Evolutionary conservation across 2,329 filamentous ascomycete genomes (phyloP).

Genomic region (Diaporthe velutina): DNA sequence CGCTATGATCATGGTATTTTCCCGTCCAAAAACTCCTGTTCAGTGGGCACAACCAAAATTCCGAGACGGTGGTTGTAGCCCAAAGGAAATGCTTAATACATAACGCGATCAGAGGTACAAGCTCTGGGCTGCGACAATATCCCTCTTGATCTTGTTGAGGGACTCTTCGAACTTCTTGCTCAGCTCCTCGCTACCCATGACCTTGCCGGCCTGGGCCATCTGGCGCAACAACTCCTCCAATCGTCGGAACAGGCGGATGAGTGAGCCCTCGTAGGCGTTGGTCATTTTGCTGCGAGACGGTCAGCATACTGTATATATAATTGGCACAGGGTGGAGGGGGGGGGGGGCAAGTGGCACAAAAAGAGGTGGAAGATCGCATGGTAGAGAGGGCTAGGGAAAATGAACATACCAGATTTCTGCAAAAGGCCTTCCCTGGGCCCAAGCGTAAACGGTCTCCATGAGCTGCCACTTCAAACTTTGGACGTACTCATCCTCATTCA

Average conservation of each 20-base stretch:
- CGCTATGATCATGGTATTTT: constrained; percentile 37
- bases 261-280: constrained; percentile 94
- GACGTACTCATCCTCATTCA: constrained; percentile 97
- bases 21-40: constrained; percentile 26
- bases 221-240: constrained; percentile 94
- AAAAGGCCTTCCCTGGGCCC: constrained; percentile 92
- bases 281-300: constrained; percentile 85
- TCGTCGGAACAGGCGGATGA: constrained; percentile 95
- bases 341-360: neutral
- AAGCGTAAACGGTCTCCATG: constrained; percentile 95
- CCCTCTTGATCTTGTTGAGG: constrained; percentile 86
- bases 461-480: constrained; percentile 92
- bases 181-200: constrained; percentile 97
- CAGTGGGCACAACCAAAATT: neutral
- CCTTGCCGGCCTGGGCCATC: constrained; percentile 95
- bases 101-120: constrained; percentile 78
- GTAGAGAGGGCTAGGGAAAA: neutral
- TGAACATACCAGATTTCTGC: constrained; percentile 89
- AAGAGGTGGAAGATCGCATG: too few species aligned
- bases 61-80: neutral
- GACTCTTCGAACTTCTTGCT: constrained; percentile 92
- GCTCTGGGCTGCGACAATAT: constrained; percentile 95
- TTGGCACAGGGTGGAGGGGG: neutral
- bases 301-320: neutral
- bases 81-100: neutral